Conservation (phyloP, 106 monocot genomes). For the Chionographis japonica region DNA sequence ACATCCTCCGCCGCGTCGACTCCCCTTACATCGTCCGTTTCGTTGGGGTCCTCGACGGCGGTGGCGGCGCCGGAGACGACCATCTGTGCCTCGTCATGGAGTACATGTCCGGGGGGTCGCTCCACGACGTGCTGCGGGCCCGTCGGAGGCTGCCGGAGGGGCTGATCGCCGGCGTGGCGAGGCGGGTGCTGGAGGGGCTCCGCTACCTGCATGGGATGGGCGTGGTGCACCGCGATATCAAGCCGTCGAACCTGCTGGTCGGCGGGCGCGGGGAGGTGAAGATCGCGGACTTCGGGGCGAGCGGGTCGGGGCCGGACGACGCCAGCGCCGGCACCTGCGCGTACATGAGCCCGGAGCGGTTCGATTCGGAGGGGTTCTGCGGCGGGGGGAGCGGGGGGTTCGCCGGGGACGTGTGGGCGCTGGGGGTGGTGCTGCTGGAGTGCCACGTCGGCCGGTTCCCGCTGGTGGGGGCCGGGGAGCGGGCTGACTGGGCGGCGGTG, state of each 20-base stretch:
- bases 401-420: constrained; percentile 36
- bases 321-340: constrained; percentile 19
- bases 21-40: constrained; percentile 19
- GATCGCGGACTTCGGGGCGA: constrained; percentile 44
- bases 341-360: constrained; percentile 45
- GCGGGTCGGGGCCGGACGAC: background rate
- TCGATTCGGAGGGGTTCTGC: constrained; percentile 23
- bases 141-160: constrained; percentile 10
- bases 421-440: constrained; percentile 38
- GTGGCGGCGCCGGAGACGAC: background rate
- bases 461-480: constrained; percentile 14
- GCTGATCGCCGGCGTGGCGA: constrained; percentile 14
- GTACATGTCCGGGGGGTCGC: constrained; percentile 27
- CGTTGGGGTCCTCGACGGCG: constrained; percentile 9
- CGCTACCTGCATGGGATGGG: constrained; percentile 17
- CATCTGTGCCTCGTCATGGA: constrained; percentile 22
- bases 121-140: constrained; percentile 10
- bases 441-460: constrained; percentile 30
- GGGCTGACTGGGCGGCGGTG: constrained; percentile 25
- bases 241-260: constrained; percentile 28
- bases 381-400: constrained; percentile 6
- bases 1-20: constrained; percentile 5
- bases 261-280: constrained; percentile 24
- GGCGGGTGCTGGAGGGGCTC: constrained; percentile 20
- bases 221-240: constrained; percentile 24